phyloP scores from a whole-genome alignment of 2,329 filamentous ascomycete species.

The Bertia moriformis region DNA sequence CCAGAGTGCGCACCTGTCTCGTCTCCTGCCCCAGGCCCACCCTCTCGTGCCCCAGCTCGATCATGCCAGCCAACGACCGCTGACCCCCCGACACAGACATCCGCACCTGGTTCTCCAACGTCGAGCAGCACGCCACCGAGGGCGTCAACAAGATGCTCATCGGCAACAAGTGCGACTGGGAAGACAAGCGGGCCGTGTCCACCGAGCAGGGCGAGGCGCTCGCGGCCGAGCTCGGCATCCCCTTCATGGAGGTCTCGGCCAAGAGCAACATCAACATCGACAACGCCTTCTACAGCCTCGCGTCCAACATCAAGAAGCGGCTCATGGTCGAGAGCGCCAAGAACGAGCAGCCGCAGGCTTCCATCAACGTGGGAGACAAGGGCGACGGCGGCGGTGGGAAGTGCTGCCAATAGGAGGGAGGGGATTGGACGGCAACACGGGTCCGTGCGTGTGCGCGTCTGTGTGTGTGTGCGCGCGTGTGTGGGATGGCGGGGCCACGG shows the following conservation, averaged over 20 bases:
- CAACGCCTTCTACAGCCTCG: slow-evolving; percentile 92
- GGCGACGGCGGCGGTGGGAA: slow-evolving; percentile 48
- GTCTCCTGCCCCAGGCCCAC: slow-evolving; percentile 2
- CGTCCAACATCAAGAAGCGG: slow-evolving; percentile 94
- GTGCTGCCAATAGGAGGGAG: slow-evolving; percentile 61
- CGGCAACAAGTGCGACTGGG: slow-evolving; percentile 99
- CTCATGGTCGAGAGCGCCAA: slow-evolving; percentile 87
- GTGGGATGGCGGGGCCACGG: too few species aligned
- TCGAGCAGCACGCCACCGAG: slow-evolving; percentile 94
- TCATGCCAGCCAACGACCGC: slow-evolving; percentile 4
- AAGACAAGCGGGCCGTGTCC: slow-evolving; percentile 90
- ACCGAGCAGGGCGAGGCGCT: slow-evolving; percentile 86
- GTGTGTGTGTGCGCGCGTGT: too few species aligned
- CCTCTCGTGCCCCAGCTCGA: slow-evolving; percentile 3
- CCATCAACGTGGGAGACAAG: slow-evolving; percentile 55
- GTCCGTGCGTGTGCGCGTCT: slow-evolving; percentile 5
- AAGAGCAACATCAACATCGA: slow-evolving; percentile 99
- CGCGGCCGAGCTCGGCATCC: slow-evolving; percentile 89
- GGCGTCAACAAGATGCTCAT: slow-evolving; percentile 99
- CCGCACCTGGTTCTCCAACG: slow-evolving; percentile 97
- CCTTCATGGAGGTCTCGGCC: slow-evolving; percentile 94
- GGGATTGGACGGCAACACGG: background rate
- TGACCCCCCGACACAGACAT: slow-evolving; percentile 53
- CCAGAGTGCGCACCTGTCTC: slow-evolving; percentile 54
- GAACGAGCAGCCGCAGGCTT: slow-evolving; percentile 44